Percentiles rank a stretch among this genome's conserved stretches.
These are phyloP conservation scores for Durusdinium trenchii DNA, from an alignment of 73 alveolate species.

Conservation along the genomic window DNA sequence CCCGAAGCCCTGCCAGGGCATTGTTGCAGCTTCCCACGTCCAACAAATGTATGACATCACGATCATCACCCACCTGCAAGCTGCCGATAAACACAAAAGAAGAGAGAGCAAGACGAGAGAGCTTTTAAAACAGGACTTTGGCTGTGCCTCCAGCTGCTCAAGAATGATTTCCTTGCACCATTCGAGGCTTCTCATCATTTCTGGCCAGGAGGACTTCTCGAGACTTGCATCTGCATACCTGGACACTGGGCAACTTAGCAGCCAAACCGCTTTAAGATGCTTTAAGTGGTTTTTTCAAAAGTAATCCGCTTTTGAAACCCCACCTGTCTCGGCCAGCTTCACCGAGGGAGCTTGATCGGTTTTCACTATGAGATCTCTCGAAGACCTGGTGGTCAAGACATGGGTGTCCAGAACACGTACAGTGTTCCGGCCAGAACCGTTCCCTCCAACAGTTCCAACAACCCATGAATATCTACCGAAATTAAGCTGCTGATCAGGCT, in stretches of 20 bases:
- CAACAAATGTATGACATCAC: constrained; percentile 45
- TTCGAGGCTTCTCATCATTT: constrained; percentile 50
- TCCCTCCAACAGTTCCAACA: too few species aligned
- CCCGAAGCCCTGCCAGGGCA: constrained; percentile 22
- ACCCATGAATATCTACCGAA: too few species aligned
- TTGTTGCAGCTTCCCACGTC: constrained; percentile 92
- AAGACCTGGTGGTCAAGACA: constrained; percentile 1
- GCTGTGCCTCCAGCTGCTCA: not conserved
- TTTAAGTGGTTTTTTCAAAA: not conserved
- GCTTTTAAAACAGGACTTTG: too few species aligned
- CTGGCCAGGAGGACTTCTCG: constrained; percentile 67
- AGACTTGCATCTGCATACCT: constrained; percentile 84
- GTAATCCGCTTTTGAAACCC: not conserved
- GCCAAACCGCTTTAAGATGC: not conserved
- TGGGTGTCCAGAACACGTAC: too few species aligned
- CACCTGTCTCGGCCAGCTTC: constrained; percentile 76
- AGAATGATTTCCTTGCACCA: too few species aligned
- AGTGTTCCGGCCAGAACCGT: too few species aligned
- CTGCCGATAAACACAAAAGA: too few species aligned
- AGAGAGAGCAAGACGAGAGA: too few species aligned
- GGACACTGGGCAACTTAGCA: not conserved
- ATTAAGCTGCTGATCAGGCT: too few species aligned
- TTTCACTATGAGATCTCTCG: constrained; percentile 53
- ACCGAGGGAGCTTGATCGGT: constrained; percentile 6
- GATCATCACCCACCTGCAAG: not conserved